Base-by-base conservation (phyloP, 192 early-diverging fungal species). In the Coemansia sp. region DNA sequence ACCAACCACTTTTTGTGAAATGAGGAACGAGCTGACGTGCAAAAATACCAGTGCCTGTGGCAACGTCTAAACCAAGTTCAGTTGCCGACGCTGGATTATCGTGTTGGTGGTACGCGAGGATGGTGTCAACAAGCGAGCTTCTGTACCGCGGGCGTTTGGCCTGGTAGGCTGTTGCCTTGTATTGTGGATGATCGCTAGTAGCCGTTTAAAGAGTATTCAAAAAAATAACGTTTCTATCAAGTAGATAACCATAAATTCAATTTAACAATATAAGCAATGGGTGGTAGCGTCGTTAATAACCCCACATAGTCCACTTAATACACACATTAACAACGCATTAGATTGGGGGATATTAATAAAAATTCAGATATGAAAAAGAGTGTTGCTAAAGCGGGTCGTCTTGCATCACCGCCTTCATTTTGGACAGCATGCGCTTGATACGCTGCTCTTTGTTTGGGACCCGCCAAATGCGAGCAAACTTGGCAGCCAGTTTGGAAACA, bases 41-140 rank as follows among this genome's bases (percentile, higher is more conserved):
- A 65, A 83, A 68, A 41, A 75, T 72, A 0, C 82, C 82, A 2
- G 82, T 83, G 4, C 82, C 82, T 2, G 75, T 73, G 29, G 76
- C 82, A 3, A 83, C 69, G 43, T 83, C 82, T 1, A 83, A 67
- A 2, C 62, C 76, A 3, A 83, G 65, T 20, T 64, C 66, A 11
- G 73, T 67, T 4, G 23, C 58, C 0, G 70, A 67, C 4, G 32
- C 53, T 12, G 80, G 65, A 22, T 64, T 65, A 5, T 55, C 39
- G 26, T 59, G 47, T 22, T 66, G 53, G 66, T 81, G 78, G 60
- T 52, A 75, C 13, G 55, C 59, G 10, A 75, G 27, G 20, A 75
- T 69, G 12, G 16, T 43, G 23, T 68, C 70, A 6, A 58, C 69
- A 8, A 81, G 70, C 12, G 62, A 53, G 16, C 54, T 61, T 38